Base-by-base conservation (phyloP, 129 eudicot species). In the Heracleum sosnowskyi region DNA sequence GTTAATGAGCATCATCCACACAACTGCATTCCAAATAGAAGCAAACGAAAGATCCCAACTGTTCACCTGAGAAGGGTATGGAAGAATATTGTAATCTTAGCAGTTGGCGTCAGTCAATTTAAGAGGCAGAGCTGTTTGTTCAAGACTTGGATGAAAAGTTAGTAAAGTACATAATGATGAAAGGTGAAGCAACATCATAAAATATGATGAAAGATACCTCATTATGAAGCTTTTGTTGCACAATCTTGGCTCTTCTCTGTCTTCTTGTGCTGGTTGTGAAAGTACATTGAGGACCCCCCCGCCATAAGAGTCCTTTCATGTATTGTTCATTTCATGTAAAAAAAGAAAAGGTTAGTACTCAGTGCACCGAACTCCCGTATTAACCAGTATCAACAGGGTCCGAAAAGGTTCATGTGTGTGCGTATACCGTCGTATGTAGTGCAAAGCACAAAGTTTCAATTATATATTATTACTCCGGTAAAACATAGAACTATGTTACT, bases 171-270 rank as follows among this genome's bases (percentile, higher is more conserved):
- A 51, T 70, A 79, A 87, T 91, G 89, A 87, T 89, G 84, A 86
- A 70, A 85, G 86, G 69, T 81, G 93, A 87, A 89, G 90, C 97
- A 89, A 87, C 89, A 86, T 80, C 82, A 87, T 85, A 37, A 34
- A 69, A 34, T 34, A 34, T 34, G 26, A 36, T 69, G 42, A 17
- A 69, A 44, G 36, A 41, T 75, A 78, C 86, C 82, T 85, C 80
- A 85, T 86, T 79, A 86, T 84, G 84, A 83, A 79, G 89, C 84
- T 81, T 85, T 66, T 82, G 75, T 53, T 39, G 77, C 85, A 79
- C 81, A 81, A 76, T 42, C 74, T 75, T 41, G 40, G 78, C 81
- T 76, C 46, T 87, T 74, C 73, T 75, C 64, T 73, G 47, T 40
- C 39, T 37, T 63, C 37, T 78, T 39, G 33, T 78, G 69, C n/a